phyloP scores from a whole-genome alignment of 345 rosid genomes.

The Syzygium aqueum region DNA sequence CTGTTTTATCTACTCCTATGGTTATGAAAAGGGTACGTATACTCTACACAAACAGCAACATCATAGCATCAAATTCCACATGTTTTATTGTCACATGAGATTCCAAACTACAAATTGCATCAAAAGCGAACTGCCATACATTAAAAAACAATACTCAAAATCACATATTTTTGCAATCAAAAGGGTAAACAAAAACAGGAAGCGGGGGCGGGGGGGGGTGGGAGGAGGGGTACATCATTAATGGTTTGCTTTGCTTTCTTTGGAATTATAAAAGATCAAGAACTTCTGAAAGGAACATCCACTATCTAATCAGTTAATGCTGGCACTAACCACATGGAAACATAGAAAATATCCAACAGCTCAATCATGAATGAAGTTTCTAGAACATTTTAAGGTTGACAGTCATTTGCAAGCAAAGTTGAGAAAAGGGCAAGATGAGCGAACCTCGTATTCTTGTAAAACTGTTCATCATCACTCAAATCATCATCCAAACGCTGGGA shows the following conservation, averaged over 20 bases:
- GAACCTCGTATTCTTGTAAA: constrained; percentile 61
- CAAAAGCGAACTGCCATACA: not conserved
- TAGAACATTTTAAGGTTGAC: not conserved
- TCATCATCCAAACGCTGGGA: constrained; percentile 68
- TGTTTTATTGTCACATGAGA: not conserved
- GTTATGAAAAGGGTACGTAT: not conserved
- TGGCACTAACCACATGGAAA: not conserved
- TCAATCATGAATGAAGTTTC: not conserved
- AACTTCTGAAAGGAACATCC: not conserved
- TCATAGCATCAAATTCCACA: not conserved
- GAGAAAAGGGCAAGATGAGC: not conserved
- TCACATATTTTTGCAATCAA: not conserved
- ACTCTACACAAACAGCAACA: not conserved
- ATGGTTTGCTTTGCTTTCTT: not conserved
- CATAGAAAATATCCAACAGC: not conserved
- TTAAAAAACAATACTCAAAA: not conserved
- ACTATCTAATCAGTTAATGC: not conserved
- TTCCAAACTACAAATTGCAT: not conserved
- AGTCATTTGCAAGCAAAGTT: not conserved
- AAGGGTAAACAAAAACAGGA: not conserved
- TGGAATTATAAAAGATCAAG: not conserved
- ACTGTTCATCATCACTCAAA: constrained; percentile 56
- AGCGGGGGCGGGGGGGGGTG: not conserved
- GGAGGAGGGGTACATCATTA: not conserved
- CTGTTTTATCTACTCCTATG: not conserved